phyloP scores from a whole-genome alignment of 78 protist species.

The Goniomonas avonlea region DNA sequence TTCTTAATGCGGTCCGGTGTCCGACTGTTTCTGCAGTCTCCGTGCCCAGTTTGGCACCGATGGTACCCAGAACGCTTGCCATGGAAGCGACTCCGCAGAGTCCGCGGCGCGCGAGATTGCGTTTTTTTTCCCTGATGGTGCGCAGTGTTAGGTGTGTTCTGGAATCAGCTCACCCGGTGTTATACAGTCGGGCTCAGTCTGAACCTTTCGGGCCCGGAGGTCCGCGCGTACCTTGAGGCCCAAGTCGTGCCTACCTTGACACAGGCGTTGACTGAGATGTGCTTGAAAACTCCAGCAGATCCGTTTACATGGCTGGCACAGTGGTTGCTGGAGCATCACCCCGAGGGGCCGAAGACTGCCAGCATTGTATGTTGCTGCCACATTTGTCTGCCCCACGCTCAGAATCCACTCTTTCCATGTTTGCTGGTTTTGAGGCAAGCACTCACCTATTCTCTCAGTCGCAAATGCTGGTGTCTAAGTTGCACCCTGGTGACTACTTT shows the following conservation, averaged over 20 bases:
- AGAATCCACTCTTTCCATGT: not conserved
- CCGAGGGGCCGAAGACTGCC: not conserved
- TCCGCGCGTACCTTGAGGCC: not conserved
- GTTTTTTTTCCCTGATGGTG: constrained; percentile 24
- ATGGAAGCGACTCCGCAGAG: constrained; percentile 37
- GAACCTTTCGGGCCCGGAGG: too few relatives aligned
- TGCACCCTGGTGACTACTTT: not conserved
- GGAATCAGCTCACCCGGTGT: too few relatives aligned
- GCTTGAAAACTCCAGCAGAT: not conserved
- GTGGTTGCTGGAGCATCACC: constrained; percentile 11
- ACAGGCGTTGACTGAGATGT: constrained; percentile 11
- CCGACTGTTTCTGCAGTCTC: not conserved
- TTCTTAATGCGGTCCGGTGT: not conserved
- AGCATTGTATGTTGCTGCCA: not conserved
- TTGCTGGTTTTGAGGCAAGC: not conserved
- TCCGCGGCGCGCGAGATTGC: constrained; percentile 19
- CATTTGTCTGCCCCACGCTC: not conserved
- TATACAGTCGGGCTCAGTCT: too few relatives aligned
- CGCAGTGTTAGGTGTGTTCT: too few relatives aligned
- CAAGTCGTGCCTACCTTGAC: not conserved
- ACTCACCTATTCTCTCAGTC: not conserved
- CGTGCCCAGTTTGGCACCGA: constrained; percentile 43
- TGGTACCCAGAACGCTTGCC: constrained; percentile 26
- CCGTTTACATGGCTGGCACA: constrained; percentile 15
- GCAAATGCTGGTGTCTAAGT: not conserved